Base-by-base conservation (phyloP, 352 stramenopile genomes). In the Phytopythium kandeliae region DNA sequence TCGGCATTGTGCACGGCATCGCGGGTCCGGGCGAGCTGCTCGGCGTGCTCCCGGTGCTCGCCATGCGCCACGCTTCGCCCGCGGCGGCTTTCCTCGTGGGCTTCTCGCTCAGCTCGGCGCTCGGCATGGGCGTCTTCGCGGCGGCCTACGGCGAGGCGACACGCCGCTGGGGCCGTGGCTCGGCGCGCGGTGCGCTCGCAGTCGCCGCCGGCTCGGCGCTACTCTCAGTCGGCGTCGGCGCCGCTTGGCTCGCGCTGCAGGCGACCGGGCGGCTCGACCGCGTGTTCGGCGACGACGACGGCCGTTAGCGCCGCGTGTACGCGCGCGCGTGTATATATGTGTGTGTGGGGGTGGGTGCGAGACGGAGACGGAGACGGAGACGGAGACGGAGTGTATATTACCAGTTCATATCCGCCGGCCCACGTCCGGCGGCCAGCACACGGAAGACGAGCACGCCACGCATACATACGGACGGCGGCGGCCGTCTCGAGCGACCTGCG, bases 111-210 rank as follows among this genome's bases (percentile, higher is more conserved):
- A 93, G 73, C 25, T 89, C 74, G 16, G 92, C 89, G 34, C 13
- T 96, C 8, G 79, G 86, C 15, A 97, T 97, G 91, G 91, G 83
- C 25, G 57, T 52, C 1, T 96, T 97, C 61, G 81, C 88, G 2
- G 70, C 74, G 7, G 50, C 89, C 9, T 97, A 96, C 48, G 88
- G 91, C 8, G 72, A 83, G 40, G 30, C 75, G 15, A 90, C 78
- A 8, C 57, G 61, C 13, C 61, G 72, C 16, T 54, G 53, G 45
- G 64, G 51, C 21, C 21, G 46, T 11, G 55, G 58, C n/a, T 70
- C 53, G 47, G n/a, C 54, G 19, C 22, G 54, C n/a, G 30, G 73
- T 21, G 63, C 66, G 22, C 79, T 85, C 26, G 62, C 64, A 9
- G 63, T 95, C 43, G 72, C 62, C 2, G 22, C 84, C 1, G 54